Base-by-base conservation (phyloP, 306 rosid genomes). In the Lathyrus oleraceus region DNA sequence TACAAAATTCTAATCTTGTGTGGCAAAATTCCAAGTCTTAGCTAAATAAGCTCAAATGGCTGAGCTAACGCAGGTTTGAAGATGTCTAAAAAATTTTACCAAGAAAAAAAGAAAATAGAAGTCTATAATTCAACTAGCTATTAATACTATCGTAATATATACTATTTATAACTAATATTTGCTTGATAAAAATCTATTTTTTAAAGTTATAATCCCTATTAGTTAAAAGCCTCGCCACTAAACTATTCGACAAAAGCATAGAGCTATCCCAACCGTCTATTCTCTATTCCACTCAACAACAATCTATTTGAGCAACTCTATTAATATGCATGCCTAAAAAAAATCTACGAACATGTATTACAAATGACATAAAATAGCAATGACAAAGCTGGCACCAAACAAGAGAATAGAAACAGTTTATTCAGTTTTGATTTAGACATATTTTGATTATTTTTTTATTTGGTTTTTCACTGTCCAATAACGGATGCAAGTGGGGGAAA, bases 381-480 rank as follows among this genome's bases (percentile, higher is more conserved):
- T 20, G 35, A 54, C 5, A 42, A 28, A 5, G 27, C 15, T 0
- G 10, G 51, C 51, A 35, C 48, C 15, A 15, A 67, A 15, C 43
- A 3, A 35, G 39, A 53, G n/a, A 66, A 66, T 23, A 38, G 63
- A 66, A 66, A 66, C 47, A 49, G 13, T 65, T 38, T 40, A 57
- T 78, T 70, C 69, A 19, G 64, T 60, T 78, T 8, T 39, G 64
- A 21, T 19, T 35, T 27, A 65, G 35, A 25, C 35, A 19, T 56
- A 45, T 30, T 17, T 77, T 36, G 12, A 44, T 16, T 15, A 10
- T 9, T 40, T 53, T 47, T 65, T 51, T 11, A 2, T 36, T 54
- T 60, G 39, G 3, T 13, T 59, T 35, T 2, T 16, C 40, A 8
- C 21, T 56, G 43, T 61, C 75, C 71, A 35, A 60, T 14, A 35